Base-by-base conservation (phyloP, 495 filamentous ascomycete species). In the Neurospora sp. region DNA sequence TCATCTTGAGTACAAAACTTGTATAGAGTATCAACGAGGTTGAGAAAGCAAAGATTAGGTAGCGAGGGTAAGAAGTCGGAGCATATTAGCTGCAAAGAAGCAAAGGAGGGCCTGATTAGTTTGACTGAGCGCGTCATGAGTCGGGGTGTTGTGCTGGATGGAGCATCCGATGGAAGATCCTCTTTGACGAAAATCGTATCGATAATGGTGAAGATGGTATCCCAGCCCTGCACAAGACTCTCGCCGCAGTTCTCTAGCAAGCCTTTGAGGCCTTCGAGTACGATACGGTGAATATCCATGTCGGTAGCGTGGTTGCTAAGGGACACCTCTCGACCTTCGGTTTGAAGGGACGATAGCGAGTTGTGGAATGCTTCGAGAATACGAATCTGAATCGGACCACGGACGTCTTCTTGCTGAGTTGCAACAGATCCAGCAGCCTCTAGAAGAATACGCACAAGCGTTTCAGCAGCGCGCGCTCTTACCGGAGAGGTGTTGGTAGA, bases 171-270 rank as follows among this genome's bases (percentile, higher is more conserved):
- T 61, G 68, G 71, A 5, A 79, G 72, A 7, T 75, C 79, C 69
- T 78, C 79, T 39, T 79, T 81, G 70, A 90, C 82, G 77, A 98
- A 98, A 5, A 94, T 92, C 76, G 89, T 96, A 70, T 89, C 88
- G 71, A 98, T 92, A 71, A 98, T 89, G 69, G 90, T 90, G 75
- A 99, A 97, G 5, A 92, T 89, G 69, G 92, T 85, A 66, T 90
- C 87, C 96, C 96, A 99, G 27, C 93, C 94, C 70, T 88, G 88
- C 10, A 89, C 84, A 31, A 99, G 87, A 0, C 89, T 86, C 75
- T 98, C 96, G 2, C 94, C 96, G 77, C 91, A 94, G 73, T 95
- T 91, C 76, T 98, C 96, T 8, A 99, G 84, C 20, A 97, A 89
- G 71, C 86, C 87, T 76, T 92, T 92, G 37, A 99, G 83, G 3